These are phyloP conservation scores for Trichoderma sp. DNA, from an alignment of 2,329 filamentous ascomycete species.

Conservation along the genomic window DNA sequence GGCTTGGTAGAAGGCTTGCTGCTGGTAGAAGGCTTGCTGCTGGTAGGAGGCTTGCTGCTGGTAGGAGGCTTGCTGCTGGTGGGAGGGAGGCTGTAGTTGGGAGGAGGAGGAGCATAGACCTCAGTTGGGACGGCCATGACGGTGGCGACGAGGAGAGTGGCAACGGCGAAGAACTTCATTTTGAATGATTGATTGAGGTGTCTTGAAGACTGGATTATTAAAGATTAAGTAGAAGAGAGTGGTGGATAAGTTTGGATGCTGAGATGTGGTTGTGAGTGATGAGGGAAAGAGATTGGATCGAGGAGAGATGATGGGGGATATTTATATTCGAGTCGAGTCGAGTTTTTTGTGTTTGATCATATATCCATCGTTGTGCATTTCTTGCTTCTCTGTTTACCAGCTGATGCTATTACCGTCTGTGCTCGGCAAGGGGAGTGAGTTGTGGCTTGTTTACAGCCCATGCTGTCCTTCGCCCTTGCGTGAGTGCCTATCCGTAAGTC, in stretches of 20 bases:
- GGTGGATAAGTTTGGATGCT: neutral
- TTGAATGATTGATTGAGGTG: slow-evolving; percentile 2
- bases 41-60: too few relatives aligned
- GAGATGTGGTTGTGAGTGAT: neutral
- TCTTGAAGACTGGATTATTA: neutral
- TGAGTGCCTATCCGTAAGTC: too few relatives aligned
- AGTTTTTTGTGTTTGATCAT: neutral
- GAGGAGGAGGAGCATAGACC: neutral
- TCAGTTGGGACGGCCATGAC: slow-evolving; percentile 8
- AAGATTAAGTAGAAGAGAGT: neutral
- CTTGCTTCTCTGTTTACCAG: too few relatives aligned
- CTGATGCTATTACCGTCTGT: too few relatives aligned
- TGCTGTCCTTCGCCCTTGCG: neutral
- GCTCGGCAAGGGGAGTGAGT: neutral
- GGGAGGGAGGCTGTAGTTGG: neutral
- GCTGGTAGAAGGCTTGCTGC: too few relatives aligned
- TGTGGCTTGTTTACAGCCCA: neutral
- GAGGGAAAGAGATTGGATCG: neutral
- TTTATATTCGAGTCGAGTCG: neutral
- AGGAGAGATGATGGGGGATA: neutral
- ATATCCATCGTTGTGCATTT: too few relatives aligned
- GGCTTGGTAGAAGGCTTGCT: too few relatives aligned
- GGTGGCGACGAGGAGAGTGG: slow-evolving; percentile 16
- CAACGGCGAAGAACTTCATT: slow-evolving; percentile 20
- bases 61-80: too few relatives aligned